phyloP scores from a whole-genome alignment of 1,284 basidiomycete genomes.

The Pascua sp. region DNA sequence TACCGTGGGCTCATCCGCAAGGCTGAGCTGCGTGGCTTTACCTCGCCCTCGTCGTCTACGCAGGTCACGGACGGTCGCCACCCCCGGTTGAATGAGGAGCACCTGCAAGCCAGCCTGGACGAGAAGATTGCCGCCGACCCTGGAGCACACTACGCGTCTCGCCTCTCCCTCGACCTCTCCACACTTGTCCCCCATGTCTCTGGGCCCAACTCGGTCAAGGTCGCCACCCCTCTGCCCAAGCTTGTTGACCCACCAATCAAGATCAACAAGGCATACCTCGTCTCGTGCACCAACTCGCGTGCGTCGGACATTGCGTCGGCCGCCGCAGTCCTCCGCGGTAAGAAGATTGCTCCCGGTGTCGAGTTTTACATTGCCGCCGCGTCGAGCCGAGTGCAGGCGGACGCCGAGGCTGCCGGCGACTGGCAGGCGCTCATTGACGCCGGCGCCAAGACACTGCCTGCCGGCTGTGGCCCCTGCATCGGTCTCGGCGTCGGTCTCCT shows the following conservation, averaged over 20 bases:
- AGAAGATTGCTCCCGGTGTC: conserved; percentile 81
- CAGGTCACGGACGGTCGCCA: conserved; percentile 57
- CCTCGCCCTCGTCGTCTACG: conserved; percentile 40
- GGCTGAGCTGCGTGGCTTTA: conserved; percentile 74
- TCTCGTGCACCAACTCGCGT: conserved; percentile 97
- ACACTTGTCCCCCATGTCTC: conserved; percentile 93
- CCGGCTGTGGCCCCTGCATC: conserved; percentile 97
- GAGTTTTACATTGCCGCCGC: conserved; percentile 98
- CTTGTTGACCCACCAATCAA: conserved; percentile 70
- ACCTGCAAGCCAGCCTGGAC: conserved; percentile 65
- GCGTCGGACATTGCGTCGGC: conserved; percentile 92
- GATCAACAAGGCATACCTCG: conserved; percentile 97
- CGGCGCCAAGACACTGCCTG: conserved; percentile 87
- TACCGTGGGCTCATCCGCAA: conserved; percentile 76
- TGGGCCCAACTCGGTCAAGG: conserved; percentile 95
- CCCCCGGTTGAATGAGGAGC: conserved; percentile 74
- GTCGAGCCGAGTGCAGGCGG: conserved; percentile 55
- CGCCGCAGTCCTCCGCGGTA: conserved; percentile 79
- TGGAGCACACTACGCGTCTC: conserved; percentile 78
- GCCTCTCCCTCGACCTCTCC: conserved; percentile 86
- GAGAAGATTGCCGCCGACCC: conserved; percentile 66
- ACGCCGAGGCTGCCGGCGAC: conserved; percentile 19
- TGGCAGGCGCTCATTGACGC: conserved; percentile 69
- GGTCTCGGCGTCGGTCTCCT: conserved; percentile 89
- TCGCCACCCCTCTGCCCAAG: conserved; percentile 82